Conservation (phyloP, 2,329 filamentous ascomycete genomes). For the Diaporthe destruens region DNA sequence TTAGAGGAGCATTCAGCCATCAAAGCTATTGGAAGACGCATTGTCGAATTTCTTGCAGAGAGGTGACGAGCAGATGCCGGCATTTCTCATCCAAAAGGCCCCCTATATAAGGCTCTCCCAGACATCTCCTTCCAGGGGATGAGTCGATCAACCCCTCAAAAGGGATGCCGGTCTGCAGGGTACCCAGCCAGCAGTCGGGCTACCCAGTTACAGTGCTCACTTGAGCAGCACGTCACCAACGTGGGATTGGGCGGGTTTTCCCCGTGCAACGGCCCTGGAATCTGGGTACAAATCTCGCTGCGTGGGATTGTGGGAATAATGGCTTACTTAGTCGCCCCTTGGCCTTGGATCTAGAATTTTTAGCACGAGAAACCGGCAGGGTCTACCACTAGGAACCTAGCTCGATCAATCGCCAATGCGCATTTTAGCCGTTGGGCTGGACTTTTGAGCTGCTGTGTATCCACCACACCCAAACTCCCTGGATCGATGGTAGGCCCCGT, state of each 20-base stretch:
- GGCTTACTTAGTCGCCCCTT: background rate
- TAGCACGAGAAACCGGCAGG: background rate
- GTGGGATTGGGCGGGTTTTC: background rate
- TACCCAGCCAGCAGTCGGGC: background rate
- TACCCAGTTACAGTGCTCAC: background rate
- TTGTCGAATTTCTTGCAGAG: background rate
- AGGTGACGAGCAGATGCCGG: background rate
- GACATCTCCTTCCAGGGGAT: constrained; percentile 1
- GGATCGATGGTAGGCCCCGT: background rate
- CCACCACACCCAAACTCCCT: background rate
- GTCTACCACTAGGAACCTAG: background rate
- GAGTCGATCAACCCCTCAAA: background rate
- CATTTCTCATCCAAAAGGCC: background rate
- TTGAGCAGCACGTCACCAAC: constrained; percentile 1
- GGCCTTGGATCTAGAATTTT: background rate
- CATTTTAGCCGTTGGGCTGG: background rate
- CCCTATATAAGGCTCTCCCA: background rate
- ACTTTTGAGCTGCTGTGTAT: background rate
- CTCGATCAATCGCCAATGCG: constrained; percentile 14
- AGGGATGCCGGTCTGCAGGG: constrained; percentile 7
- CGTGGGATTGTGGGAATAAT: background rate
- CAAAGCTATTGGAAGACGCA: background rate
- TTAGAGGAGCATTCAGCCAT: background rate
- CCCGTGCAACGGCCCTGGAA: background rate
- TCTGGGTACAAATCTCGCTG: constrained; percentile 1